Percentiles rank a stretch among this genome's conserved stretches.
Conservation (phyloP, 345 rosid species). For the Capsella bursapastoris region DNA sequence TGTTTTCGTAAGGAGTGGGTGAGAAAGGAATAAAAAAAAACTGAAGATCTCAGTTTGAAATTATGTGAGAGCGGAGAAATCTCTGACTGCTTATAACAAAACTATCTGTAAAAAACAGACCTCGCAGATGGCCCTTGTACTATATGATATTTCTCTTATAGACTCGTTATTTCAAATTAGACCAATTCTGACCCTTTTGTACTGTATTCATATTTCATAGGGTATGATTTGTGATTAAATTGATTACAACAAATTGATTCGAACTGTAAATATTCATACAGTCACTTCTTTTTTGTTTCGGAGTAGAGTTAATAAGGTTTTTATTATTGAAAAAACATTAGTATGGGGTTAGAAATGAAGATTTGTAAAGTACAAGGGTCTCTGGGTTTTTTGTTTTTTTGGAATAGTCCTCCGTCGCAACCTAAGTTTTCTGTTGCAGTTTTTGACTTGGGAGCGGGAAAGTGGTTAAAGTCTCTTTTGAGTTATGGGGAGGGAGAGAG, state of each 20-base stretch:
- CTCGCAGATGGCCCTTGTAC: slow-evolving; percentile 1
- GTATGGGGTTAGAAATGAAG: background rate
- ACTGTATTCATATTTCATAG: background rate
- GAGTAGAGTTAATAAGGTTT: background rate
- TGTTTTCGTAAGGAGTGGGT: slow-evolving; percentile 1
- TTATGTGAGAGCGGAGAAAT: slow-evolving; percentile 34
- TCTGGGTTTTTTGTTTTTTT: background rate
- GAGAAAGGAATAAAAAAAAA: background rate
- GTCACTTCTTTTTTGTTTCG: background rate
- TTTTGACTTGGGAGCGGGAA: slow-evolving; percentile 42
- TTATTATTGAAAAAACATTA: background rate
- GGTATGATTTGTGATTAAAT: background rate
- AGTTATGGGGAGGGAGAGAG: slow-evolving; percentile 23
- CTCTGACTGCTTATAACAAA: slow-evolving; percentile 19
- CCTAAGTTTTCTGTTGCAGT: slow-evolving; percentile 36
- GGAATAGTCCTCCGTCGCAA: background rate
- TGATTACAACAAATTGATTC: background rate
- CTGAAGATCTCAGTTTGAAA: slow-evolving; percentile 30
- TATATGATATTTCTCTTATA: background rate
- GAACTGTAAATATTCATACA: background rate
- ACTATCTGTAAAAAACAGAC: background rate
- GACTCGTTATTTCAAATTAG: slow-evolving; percentile 1
- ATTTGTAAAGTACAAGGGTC: background rate
- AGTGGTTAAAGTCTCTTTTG: slow-evolving; percentile 31
- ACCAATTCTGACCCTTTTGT: background rate